Evolutionary conservation across 1,139 yeast species (phyloP).

Genomic region (Zygosaccharomyces sapae): DNA sequence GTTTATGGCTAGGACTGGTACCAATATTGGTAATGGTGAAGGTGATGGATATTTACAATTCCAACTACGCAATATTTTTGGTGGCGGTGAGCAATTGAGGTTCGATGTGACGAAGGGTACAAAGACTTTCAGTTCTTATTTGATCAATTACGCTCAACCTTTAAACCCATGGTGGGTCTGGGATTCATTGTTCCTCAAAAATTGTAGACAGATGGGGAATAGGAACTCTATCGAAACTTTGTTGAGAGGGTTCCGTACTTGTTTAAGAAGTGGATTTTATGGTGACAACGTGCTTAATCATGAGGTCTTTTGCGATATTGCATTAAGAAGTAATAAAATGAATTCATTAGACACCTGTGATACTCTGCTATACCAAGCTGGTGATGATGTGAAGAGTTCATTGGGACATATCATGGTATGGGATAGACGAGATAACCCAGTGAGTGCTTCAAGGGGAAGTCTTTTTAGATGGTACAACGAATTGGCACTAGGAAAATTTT

Average conservation of each 20-base stretch:
- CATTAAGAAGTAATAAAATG: slow-evolving; percentile 57
- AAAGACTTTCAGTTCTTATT: slow-evolving; percentile 69
- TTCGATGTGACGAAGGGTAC: slow-evolving; percentile 81
- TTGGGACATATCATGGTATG: slow-evolving; percentile 47
- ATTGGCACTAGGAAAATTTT: slow-evolving; percentile 32
- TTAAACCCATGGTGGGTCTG: slow-evolving; percentile 41
- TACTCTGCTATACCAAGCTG: slow-evolving; percentile 45
- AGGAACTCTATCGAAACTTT: slow-evolving; percentile 37
- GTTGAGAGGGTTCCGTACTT: slow-evolving; percentile 19
- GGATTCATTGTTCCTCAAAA: slow-evolving; percentile 53
- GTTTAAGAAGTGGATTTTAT: slow-evolving; percentile 17
- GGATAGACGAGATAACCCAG: slow-evolving; percentile 55
- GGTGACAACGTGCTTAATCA: slow-evolving; percentile 40
- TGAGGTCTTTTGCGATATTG: slow-evolving; percentile 62
- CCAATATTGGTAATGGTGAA: slow-evolving; percentile 90
- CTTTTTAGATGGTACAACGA: slow-evolving; percentile 55
- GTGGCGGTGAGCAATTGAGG: slow-evolving; percentile 78
- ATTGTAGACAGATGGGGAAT: slow-evolving; percentile 56
- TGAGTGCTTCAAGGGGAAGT: slow-evolving; percentile 58
- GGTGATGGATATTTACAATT: slow-evolving; percentile 87
- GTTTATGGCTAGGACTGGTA: slow-evolving; percentile 83
- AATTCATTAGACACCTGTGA: slow-evolving; percentile 32
- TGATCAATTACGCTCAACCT: slow-evolving; percentile 63
- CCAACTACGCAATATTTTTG: slow-evolving; percentile 72
- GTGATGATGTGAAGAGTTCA: slow-evolving; percentile 58